Evolutionary conservation across 345 rosid genomes (phyloP).

Genomic region (Citrus reticulata): DNA sequence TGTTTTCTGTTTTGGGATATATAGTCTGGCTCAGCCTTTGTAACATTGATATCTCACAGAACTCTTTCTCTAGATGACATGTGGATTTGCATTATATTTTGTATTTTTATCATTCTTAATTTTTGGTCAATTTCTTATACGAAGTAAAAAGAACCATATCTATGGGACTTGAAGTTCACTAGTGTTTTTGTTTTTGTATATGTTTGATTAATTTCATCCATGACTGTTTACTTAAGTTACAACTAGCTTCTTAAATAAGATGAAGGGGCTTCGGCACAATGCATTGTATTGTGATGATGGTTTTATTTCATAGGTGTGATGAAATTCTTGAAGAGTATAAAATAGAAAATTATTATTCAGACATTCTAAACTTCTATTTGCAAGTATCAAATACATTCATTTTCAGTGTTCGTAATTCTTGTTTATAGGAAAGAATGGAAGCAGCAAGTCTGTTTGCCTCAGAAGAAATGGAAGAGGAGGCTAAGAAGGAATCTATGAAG

Average conservation of each 20-base stretch:
- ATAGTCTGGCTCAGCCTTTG: neutral
- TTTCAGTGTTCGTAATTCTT: conserved; percentile 1
- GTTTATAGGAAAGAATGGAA: conserved; percentile 90
- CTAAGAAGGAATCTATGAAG: conserved; percentile 59
- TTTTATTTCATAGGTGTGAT: neutral
- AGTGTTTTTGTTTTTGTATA: neutral
- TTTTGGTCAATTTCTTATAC: neutral
- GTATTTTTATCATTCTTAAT: neutral
- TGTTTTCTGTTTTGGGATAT: neutral
- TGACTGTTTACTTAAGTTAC: neutral
- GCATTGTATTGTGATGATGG: neutral
- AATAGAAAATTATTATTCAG: neutral
- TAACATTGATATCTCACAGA: neutral
- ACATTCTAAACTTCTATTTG: neutral
- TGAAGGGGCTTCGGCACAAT: neutral
- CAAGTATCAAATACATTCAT: neutral
- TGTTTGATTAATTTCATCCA: neutral
- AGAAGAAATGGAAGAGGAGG: conserved; percentile 88
- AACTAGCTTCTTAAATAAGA: neutral
- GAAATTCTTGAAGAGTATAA: neutral
- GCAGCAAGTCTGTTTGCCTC: conserved; percentile 79
- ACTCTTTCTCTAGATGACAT: neutral
- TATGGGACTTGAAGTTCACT: neutral
- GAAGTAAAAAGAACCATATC: neutral
- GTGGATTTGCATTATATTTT: neutral